Evolutionary conservation across 2,329 filamentous ascomycete species (phyloP).

Genomic region (Plenodomus lindquistii): DNA sequence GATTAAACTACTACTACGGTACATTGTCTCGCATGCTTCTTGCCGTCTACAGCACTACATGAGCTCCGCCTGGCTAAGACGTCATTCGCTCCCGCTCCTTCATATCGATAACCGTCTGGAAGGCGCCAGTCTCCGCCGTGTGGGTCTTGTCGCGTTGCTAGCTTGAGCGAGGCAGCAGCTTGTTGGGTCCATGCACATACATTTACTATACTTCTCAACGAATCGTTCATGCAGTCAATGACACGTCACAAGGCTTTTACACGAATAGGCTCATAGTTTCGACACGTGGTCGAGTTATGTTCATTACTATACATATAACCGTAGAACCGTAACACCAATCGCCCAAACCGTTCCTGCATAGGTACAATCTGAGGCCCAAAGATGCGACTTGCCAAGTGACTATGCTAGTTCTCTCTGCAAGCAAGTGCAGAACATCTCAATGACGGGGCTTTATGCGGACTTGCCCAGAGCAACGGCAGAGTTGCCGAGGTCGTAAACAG

Average conservation of each 20-base stretch:
- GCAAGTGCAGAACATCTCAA: background rate
- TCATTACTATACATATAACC: slow-evolving; percentile 18
- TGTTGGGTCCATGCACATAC: background rate
- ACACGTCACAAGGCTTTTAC: background rate
- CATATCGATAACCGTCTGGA: slow-evolving; percentile 19
- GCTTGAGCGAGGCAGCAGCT: background rate
- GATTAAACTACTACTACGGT: background rate
- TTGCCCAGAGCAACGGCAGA: slow-evolving; percentile 86
- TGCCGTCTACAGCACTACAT: background rate
- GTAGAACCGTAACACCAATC: slow-evolving; percentile 11
- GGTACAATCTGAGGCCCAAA: slow-evolving; percentile 28
- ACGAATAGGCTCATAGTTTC: background rate
- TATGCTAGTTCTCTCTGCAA: slow-evolving; percentile 3
- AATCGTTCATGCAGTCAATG: background rate
- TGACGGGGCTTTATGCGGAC: slow-evolving; percentile 62
- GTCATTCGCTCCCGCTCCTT: slow-evolving; percentile 7
- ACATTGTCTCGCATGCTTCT: background rate
- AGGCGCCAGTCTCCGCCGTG: background rate
- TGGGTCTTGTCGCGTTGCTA: background rate
- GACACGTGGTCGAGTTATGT: slow-evolving; percentile 6
- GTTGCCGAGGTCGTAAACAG: slow-evolving; percentile 92
- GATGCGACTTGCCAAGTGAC: slow-evolving; percentile 6
- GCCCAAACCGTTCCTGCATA: slow-evolving; percentile 15
- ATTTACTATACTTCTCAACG: background rate
- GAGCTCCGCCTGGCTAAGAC: slow-evolving; percentile 1